Conservation (phyloP, 139 green algal genomes). For the Deuterostichococcus epilithicus region DNA sequence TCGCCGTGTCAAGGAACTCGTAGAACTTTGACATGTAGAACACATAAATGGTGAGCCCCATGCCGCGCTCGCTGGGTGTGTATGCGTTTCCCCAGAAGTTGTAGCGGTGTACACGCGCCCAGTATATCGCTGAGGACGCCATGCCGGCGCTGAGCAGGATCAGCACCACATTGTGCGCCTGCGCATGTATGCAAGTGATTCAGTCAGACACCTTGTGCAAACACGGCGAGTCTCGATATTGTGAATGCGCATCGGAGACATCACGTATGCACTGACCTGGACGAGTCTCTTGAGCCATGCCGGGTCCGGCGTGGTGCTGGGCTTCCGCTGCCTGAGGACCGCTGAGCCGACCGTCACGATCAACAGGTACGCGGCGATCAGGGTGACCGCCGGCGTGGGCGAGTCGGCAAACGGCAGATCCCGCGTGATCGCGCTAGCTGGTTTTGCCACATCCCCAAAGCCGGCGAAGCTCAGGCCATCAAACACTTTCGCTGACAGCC, state of each 20-base stretch:
- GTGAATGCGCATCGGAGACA: no score
- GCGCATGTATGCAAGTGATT: neutral
- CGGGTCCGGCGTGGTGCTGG: constrained; percentile 17
- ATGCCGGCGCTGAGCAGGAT: constrained; percentile 49
- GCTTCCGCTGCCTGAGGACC: constrained; percentile 8
- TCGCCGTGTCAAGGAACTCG: constrained; percentile 65
- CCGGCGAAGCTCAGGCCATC: neutral
- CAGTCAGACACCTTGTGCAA: no score
- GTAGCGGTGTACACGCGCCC: constrained; percentile 36
- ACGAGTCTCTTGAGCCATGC: constrained; percentile 31
- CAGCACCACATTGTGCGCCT: constrained; percentile 54
- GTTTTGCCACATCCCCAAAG: neutral
- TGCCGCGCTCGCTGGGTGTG: constrained; percentile 24
- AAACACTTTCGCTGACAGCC: neutral
- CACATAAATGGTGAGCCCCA: constrained; percentile 54
- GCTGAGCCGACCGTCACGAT: constrained; percentile 23
- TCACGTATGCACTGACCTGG: constrained; percentile 1
- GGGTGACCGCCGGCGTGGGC: constrained; percentile 42
- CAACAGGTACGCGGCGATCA: constrained; percentile 32
- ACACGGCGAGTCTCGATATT: neutral
- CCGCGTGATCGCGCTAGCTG: constrained; percentile 17
- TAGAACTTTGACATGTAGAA: constrained; percentile 74
- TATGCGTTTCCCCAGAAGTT: constrained; percentile 53
- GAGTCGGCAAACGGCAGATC: constrained; percentile 40
- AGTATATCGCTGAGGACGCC: constrained; percentile 28